Base-by-base conservation (phyloP, 2,329 filamentous ascomycete genomes). In the Trematosphaeria pertusa region DNA sequence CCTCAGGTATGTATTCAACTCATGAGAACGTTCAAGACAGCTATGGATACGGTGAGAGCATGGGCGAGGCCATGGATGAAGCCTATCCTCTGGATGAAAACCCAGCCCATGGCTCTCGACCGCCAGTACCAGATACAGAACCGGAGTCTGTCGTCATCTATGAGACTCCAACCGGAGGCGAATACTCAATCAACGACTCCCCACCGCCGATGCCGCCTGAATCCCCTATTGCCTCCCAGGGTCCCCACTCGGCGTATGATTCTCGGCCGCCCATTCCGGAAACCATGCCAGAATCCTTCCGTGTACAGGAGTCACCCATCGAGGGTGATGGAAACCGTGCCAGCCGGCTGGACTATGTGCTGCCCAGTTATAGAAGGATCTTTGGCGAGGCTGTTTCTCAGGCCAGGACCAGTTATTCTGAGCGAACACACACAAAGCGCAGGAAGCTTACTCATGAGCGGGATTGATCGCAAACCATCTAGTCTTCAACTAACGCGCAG, bases 1-100 rank as follows among this genome's bases (percentile, higher is more conserved):
- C 44, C 2, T 48, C 45, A 19, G 44, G 37, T 24, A 52, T 48
- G 41, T 51, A 46, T 44, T 43, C 47, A n/a, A 34, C 17, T 30
- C 22, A 42, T 26, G 37, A 31, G n/a, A 33, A 17, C 20, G 30
- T 15, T 9, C 28, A 26, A 22, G 4, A 33, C 15, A 17, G 24
- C 17, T 6, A 34, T 20, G 20, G 4, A n/a, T 30, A 36, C 17
- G 20, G 20, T 26, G 32, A 37, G 11, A 34, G 43, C 20, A 15
- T 17, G 19, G 21, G 20, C 14, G n/a, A 35, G 18, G 10, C 17
- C 5, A 10, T 12, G 17, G 33, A 20, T 22, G 19, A 20, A 10
- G 34, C 19, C 5, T 31, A 28, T 22, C 17, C 19, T 5, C 37
- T 26, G 14, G 14, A 26, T 19, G n/a, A 22, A 18, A 19, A 33